Conservation (phyloP, 2,329 filamentous ascomycete species). For the Escovopsis sp. region DNA sequence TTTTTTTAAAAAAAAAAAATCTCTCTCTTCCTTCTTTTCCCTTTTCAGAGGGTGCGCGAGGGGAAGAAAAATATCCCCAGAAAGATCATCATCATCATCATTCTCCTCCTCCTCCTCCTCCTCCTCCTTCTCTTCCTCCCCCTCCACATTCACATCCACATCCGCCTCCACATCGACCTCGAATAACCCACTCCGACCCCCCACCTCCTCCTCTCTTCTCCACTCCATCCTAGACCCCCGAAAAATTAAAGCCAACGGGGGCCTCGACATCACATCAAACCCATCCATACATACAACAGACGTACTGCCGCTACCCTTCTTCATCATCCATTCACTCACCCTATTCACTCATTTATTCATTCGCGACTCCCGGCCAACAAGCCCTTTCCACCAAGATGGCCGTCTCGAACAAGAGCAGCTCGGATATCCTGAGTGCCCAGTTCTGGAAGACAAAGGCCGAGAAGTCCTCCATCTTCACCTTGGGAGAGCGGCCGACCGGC, state of each 20-base stretch:
- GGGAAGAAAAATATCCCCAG: not conserved
- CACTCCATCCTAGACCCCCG: not conserved
- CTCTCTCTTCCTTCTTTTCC: not conserved
- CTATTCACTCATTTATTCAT: no score
- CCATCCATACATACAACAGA: not conserved
- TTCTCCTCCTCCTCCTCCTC: not conserved
- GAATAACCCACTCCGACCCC: not conserved
- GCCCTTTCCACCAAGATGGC: slow-evolving; percentile 1
- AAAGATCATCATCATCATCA: not conserved
- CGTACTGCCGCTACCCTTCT: no score
- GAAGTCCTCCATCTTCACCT: slow-evolving; percentile 14
- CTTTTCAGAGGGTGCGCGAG: not conserved
- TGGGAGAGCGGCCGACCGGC: slow-evolving; percentile 10
- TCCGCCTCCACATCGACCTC: no score
- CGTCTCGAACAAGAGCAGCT: slow-evolving; percentile 9
- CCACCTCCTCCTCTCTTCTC: not conserved
- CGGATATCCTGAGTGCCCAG: slow-evolving; percentile 10
- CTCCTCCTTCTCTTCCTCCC: not conserved
- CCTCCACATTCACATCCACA: no score
- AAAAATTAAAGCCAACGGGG: no score
- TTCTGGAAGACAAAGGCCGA: slow-evolving; percentile 18
- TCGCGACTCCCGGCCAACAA: no score
- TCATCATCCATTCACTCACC: no score
- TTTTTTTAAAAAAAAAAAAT: no score
- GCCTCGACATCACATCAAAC: no score